Percentiles rank a stretch among this genome's conserved stretches.
phyloP scores from a whole-genome alignment of 1,284 basidiomycete genomes.

The Ceratobasidium sp. region DNA sequence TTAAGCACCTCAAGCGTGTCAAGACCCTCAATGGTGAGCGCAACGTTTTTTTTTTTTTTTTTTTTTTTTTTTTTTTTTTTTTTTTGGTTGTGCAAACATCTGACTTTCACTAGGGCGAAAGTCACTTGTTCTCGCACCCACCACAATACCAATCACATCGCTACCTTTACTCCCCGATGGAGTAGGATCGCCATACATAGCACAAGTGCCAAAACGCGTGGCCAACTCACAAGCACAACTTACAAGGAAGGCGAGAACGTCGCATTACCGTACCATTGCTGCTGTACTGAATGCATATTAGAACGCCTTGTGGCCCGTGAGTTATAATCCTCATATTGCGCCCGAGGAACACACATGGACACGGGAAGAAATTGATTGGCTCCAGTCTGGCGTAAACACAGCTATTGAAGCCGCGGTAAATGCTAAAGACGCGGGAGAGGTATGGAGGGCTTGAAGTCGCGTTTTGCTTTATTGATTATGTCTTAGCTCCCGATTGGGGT shows the following conservation, averaged over 20 bases:
- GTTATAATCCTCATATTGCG: conserved; percentile 72
- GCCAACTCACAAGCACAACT: conserved; percentile 77
- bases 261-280: neutral
- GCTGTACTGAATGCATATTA: conserved; percentile 46
- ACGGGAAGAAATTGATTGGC: conserved; percentile 69
- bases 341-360: conserved; percentile 68
- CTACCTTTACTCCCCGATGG: conserved; percentile 6
- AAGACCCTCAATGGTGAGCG: conserved; percentile 54
- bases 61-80: neutral
- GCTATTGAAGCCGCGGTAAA: conserved; percentile 60
- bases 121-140: conserved; percentile 46
- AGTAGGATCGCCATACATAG: conserved; percentile 55
- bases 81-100: neutral
- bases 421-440: conserved; percentile 47
- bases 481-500: conserved; percentile 76
- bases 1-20: conserved; percentile 82
- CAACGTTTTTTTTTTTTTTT: too few relatives aligned
- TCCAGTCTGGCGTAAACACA: conserved; percentile 67
- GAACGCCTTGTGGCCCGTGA: conserved; percentile 79
- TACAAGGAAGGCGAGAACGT: conserved; percentile 52
- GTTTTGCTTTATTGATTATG: neutral
- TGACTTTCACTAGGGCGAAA: conserved; percentile 13
- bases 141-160: conserved; percentile 9
- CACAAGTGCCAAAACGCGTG: conserved; percentile 70
- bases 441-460: neutral